Conservation (phyloP, 116 monocot species). For the Phalaenopsis hybrid region DNA sequence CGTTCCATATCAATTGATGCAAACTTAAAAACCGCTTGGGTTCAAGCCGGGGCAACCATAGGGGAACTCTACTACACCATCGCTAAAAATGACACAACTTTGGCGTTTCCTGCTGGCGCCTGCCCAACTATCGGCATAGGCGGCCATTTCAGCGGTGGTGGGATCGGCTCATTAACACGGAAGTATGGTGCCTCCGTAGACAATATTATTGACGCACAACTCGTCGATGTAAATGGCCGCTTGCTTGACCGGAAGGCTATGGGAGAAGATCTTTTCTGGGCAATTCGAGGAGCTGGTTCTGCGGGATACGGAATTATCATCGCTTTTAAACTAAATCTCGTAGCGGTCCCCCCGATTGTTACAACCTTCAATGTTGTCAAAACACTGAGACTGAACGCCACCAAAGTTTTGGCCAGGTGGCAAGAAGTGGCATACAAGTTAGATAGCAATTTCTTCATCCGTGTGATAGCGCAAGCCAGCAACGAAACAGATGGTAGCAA, state of each 20-base stretch:
- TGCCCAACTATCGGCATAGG: constrained; percentile 37
- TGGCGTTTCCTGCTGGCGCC: constrained; percentile 27
- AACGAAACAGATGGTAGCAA: constrained; percentile 1
- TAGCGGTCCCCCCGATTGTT: constrained; percentile 21
- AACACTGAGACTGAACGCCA: constrained; percentile 19
- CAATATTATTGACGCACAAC: constrained; percentile 24
- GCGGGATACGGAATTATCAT: constrained; percentile 34
- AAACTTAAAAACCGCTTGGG: constrained; percentile 21
- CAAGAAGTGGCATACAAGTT: constrained; percentile 20
- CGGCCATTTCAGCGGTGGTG: constrained; percentile 39
- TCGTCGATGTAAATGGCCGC: constrained; percentile 28
- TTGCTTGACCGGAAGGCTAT: constrained; percentile 23
- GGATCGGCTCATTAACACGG: constrained; percentile 16
- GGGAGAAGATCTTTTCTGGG: constrained; percentile 46
- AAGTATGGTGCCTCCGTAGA: constrained; percentile 30
- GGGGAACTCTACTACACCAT: constrained; percentile 37
- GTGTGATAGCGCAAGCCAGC: constrained; percentile 17
- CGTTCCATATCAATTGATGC: constrained; percentile 17
- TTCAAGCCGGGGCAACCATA: constrained; percentile 35
- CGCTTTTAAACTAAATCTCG: constrained; percentile 27
- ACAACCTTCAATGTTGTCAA: constrained; percentile 15
- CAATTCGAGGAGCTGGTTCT: constrained; percentile 34
- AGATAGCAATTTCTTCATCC: constrained; percentile 21
- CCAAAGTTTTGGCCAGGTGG: constrained; percentile 25
- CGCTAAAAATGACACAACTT: background rate